phyloP scores from a whole-genome alignment of 1,284 basidiomycete genomes.

The Sporisorium scitamineum region DNA sequence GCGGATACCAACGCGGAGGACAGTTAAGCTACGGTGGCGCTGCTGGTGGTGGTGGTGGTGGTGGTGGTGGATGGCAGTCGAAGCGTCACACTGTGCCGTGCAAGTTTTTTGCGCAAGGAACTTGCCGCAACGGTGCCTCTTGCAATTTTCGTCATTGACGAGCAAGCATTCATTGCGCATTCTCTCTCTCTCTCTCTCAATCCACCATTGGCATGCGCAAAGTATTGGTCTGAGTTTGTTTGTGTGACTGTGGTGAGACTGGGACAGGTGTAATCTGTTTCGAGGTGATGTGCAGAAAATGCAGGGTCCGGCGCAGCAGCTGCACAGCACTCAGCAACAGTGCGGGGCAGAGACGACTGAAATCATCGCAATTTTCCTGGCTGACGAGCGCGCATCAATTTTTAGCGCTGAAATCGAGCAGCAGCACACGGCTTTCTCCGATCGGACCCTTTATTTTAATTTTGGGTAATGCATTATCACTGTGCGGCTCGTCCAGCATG shows the following conservation, averaged over 20 bases:
- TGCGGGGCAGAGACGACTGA: neutral
- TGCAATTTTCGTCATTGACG: conserved; percentile 37
- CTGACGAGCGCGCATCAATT: neutral
- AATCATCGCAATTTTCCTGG: neutral
- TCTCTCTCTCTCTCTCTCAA: neutral
- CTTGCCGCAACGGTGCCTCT: conserved; percentile 17
- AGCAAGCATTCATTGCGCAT: neutral
- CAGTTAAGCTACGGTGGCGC: neutral
- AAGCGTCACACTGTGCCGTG: conserved; percentile 27
- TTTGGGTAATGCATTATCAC: no score
- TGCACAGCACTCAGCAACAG: no score
- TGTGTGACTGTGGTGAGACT: neutral
- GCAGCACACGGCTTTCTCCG: neutral
- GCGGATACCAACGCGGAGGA: neutral
- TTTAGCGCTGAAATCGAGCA: no score
- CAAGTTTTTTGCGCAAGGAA: conserved; percentile 39
- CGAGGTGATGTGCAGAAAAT: neutral
- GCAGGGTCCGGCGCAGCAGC: neutral
- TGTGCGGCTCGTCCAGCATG: neutral
- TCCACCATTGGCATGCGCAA: neutral
- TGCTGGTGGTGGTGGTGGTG: neutral
- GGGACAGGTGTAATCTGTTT: no score
- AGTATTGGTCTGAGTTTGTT: neutral
- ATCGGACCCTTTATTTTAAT: neutral
- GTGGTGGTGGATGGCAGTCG: conserved; percentile 4